phyloP scores from a whole-genome alignment of 495 filamentous ascomycete species.

The Terfezia boudieri region DNA sequence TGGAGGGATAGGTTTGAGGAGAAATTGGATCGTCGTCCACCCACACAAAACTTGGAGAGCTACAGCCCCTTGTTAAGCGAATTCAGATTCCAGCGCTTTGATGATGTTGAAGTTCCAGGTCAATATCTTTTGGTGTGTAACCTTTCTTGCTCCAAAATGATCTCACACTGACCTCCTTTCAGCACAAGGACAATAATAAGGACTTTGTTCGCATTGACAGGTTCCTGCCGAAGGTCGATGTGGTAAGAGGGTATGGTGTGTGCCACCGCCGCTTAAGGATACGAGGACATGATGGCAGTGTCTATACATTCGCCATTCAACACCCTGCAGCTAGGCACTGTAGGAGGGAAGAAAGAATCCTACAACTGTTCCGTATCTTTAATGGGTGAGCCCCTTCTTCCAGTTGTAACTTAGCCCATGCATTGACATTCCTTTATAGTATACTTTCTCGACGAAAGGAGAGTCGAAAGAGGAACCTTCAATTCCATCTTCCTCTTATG shows the following conservation, averaged over 20 bases:
- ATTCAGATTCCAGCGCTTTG: constrained; percentile 90
- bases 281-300: constrained; percentile 87
- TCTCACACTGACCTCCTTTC: constrained; percentile 8
- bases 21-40: constrained; percentile 69
- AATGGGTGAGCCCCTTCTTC: constrained; percentile 37
- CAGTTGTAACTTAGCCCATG: neutral
- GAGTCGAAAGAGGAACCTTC: constrained; percentile 73
- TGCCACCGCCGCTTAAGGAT: constrained; percentile 88
- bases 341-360: constrained; percentile 76
- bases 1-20: constrained; percentile 98
- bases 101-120: constrained; percentile 93
- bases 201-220: constrained; percentile 94
- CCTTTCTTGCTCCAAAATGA: neutral
- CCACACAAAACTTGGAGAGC: constrained; percentile 46
- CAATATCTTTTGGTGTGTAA: constrained; percentile 45
- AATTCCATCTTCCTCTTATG: constrained; percentile 90
- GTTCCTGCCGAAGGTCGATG: constrained; percentile 81
- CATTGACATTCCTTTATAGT: constrained; percentile 1
- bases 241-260: constrained; percentile 66
- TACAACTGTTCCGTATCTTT: constrained; percentile 95
- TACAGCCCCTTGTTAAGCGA: constrained; percentile 83
- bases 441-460: constrained; percentile 71
- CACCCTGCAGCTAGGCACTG: constrained; percentile 81
- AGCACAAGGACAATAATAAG: constrained; percentile 94
- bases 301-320: constrained; percentile 88